phyloP scores from a whole-genome alignment of 225 moss, liverwort and hornwort genomes.

The Pleurozium schreberi region DNA sequence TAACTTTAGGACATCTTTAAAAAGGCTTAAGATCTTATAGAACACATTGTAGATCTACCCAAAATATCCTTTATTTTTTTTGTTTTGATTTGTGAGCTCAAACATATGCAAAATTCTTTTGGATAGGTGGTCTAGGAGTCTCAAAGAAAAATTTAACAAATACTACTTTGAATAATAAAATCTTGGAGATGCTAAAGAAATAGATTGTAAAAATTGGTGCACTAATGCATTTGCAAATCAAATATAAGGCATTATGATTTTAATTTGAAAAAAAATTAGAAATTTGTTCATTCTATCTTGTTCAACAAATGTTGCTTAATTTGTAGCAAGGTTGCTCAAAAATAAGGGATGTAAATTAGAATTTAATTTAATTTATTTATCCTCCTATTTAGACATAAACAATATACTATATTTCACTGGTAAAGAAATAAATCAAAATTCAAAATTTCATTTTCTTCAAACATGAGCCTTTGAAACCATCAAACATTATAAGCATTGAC shows the following conservation, averaged over 20 bases:
- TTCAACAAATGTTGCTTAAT: neutral
- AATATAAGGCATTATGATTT: neutral
- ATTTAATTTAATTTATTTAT: neutral
- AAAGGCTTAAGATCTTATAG: neutral
- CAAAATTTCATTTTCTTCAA: neutral
- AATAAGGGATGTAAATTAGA: neutral
- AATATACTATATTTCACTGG: neutral
- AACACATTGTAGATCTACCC: neutral
- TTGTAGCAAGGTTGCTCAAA: neutral
- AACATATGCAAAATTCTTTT: neutral
- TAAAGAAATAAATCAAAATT: neutral
- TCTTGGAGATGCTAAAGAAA: neutral
- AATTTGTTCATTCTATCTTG: neutral
- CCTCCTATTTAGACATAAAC: neutral
- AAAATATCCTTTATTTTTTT: neutral
- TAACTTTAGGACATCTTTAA: neutral
- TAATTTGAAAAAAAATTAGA: neutral
- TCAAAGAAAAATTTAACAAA: neutral
- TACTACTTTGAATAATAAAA: neutral
- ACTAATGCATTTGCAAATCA: neutral
- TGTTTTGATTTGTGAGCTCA: neutral
- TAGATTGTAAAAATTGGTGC: neutral
- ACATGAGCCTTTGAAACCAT: neutral
- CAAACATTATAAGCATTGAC: too few relatives aligned
- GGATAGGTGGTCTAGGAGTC: fast-evolving